Percentiles rank a stretch among this genome's conserved stretches.
Evolutionary conservation across 306 rosid species (phyloP).

Genomic region (Acmispon strigosus): DNA sequence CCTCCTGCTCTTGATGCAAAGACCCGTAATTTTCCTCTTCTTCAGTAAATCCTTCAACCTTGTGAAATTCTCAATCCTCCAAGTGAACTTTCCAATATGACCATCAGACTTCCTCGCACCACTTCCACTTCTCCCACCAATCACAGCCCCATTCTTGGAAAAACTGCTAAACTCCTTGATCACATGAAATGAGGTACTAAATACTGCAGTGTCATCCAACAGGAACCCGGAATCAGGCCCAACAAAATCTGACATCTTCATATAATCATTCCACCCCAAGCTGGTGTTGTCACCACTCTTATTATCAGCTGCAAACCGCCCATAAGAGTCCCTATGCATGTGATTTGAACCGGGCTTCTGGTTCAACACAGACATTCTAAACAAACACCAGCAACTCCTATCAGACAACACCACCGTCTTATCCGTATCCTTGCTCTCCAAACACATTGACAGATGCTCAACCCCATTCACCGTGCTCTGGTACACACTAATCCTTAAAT

Average conservation of each 20-base stretch:
- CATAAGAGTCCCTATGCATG: conserved; percentile 96
- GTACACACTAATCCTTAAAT: conserved; percentile 96
- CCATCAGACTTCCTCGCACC: conserved; percentile 91
- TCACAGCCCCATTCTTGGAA: conserved; percentile 77
- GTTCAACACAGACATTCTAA: conserved; percentile 92
- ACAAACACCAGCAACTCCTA: conserved; percentile 99
- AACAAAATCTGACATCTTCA: conserved; percentile 91
- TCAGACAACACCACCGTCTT: conserved; percentile 77
- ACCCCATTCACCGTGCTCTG: conserved; percentile 91
- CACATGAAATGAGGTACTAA: conserved; percentile 94
- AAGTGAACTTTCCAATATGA: conserved; percentile 89
- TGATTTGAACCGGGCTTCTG: conserved; percentile 91
- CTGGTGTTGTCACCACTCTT: conserved; percentile 98
- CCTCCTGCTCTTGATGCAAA: conserved; percentile 96
- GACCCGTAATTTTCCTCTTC: conserved; percentile 97
- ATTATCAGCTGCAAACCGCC: conserved; percentile 93
- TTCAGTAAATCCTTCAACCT: conserved; percentile 90
- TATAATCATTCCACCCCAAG: conserved; percentile 99
- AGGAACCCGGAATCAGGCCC: conserved; percentile 78
- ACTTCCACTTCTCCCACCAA: conserved; percentile 64
- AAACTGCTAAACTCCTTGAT: conserved; percentile 89
- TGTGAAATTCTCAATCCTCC: conserved; percentile 95
- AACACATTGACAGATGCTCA: conserved; percentile 94
- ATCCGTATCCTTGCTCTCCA: conserved; percentile 97
- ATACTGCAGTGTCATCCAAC: conserved; percentile 78